Evolutionary conservation across 176 grass and related monocot species (phyloP), one percentile per base, ranked within the genome.

Genomic region (Lolium multiflorum): DNA sequence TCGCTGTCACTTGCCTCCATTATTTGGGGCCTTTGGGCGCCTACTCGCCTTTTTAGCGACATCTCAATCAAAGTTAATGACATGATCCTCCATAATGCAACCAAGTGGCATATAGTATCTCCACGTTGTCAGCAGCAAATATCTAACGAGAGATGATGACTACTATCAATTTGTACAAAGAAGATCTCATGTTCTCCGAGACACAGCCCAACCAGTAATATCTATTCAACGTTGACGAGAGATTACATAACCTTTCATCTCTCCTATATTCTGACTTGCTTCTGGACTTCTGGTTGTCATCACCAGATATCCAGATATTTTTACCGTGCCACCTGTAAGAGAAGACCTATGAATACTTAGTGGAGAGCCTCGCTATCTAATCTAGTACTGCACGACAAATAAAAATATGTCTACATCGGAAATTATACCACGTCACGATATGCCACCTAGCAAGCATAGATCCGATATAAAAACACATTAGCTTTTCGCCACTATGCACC

Each of bases 361-460:
- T 59, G 44, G 1, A 55, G 37, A 61, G 21, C 11, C 11, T 51
- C 74, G 25, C 56, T 67, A 22, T 56, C 83, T 67, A 4, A 54
- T 55, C 74, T 18, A 55, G 25, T 55, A 52, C 16, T 18, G 16
- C 15, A 76, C 18, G 10, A 13, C 21, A 74, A 22, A 85, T 80
- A 37, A 89, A 21, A 13, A 50, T 16, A 18, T 54, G 84, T 79
- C 48, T 15, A 47, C 16, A 0, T 79, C 81, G 0, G 15, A 79
- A 72, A 56, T 65, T 68, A 74, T 48, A 17, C 56, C 66, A 74
- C 56, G 16, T 90, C 65, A 80, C 25, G 20, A 18, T 13, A 43
- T 20, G 39, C 57, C 80, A 83, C 66, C 82, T 37, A 83, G 25
- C 65, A 87, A 74, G 11, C 39, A 24, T 87, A 84, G 75, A 87